phyloP scores from a whole-genome alignment of 768 basidiomycete species.

The Lanmaoa pseudosensibilis region DNA sequence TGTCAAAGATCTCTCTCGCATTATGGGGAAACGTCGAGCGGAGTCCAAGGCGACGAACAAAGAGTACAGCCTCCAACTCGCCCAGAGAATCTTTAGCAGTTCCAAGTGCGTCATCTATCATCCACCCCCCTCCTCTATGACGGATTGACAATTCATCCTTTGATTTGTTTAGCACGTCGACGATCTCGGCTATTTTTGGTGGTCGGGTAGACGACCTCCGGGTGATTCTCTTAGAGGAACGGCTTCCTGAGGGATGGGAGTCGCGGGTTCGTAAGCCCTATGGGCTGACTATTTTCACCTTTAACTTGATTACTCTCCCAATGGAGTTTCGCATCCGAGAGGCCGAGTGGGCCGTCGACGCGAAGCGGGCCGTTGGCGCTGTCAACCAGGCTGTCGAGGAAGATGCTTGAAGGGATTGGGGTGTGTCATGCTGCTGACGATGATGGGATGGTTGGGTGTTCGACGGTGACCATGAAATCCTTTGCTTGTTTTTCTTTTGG shows the following conservation, averaged over 20 bases:
- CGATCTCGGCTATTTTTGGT: constrained; percentile 63
- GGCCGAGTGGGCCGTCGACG: constrained; percentile 12
- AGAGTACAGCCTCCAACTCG: constrained; percentile 46
- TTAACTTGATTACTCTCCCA: constrained; percentile 41
- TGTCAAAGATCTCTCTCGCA: constrained; percentile 54
- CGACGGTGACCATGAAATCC: neutral
- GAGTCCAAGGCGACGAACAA: constrained; percentile 54
- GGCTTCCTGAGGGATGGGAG: constrained; percentile 72
- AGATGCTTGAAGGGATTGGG: neutral
- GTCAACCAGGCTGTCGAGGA: neutral
- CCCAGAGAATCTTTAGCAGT: constrained; percentile 65
- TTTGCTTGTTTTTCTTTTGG: neutral
- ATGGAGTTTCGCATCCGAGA: constrained; percentile 19
- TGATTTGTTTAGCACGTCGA: constrained; percentile 48
- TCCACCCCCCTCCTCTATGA: neutral
- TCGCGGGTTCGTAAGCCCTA: constrained; percentile 50
- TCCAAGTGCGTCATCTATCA: constrained; percentile 51
- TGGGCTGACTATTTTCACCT: constrained; percentile 58
- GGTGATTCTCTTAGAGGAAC: constrained; percentile 62
- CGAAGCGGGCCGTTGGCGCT: neutral
- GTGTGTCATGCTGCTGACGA: neutral
- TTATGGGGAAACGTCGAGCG: constrained; percentile 58
- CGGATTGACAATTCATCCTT: neutral
- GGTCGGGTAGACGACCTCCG: constrained; percentile 57
- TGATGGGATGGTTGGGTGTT: neutral